phyloP scores from a whole-genome alignment of 768 basidiomycete species.

The Mycena capillaripes region DNA sequence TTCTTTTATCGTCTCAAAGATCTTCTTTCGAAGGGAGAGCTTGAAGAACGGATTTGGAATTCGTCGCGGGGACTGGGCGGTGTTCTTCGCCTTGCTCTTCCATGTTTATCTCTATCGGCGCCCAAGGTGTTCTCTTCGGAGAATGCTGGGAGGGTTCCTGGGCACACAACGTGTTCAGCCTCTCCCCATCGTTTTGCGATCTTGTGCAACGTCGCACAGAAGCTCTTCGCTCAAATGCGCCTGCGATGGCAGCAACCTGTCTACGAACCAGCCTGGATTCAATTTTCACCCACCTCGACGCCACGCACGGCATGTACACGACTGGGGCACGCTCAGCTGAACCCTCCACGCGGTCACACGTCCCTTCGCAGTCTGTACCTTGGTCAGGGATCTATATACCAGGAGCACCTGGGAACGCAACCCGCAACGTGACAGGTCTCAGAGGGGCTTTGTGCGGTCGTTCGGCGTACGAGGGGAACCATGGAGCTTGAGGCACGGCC shows the following conservation, averaged over 20 bases:
- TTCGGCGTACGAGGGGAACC: constrained; percentile 39
- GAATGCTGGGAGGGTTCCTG: constrained; percentile 33
- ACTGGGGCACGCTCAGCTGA: constrained; percentile 25
- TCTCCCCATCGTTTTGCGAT: constrained; percentile 31
- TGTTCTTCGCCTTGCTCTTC: constrained; percentile 21
- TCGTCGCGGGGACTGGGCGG: constrained; percentile 71
- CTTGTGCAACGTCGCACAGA: constrained; percentile 17
- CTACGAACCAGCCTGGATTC: constrained; percentile 6
- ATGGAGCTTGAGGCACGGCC: constrained; percentile 38
- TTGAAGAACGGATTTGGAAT: constrained; percentile 62
- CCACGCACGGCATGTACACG: constrained; percentile 31
- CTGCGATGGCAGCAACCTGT: constrained; percentile 26
- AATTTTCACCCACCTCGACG: constrained; percentile 28
- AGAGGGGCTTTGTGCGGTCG: constrained; percentile 18
- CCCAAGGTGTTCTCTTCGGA: constrained; percentile 34
- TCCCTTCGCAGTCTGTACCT: constrained; percentile 34
- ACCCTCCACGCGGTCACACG: constrained; percentile 30
- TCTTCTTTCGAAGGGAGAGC: constrained; percentile 53
- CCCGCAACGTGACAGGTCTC: constrained; percentile 14
- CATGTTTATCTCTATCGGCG: constrained; percentile 38
- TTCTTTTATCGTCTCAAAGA: constrained; percentile 56
- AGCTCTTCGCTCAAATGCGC: constrained; percentile 2
- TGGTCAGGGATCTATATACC: constrained; percentile 17
- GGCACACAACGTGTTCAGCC: constrained; percentile 12
- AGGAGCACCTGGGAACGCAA: background rate